Evolutionary conservation across 345 rosid genomes (phyloP).

Genomic region (Litchi chinensis): DNA sequence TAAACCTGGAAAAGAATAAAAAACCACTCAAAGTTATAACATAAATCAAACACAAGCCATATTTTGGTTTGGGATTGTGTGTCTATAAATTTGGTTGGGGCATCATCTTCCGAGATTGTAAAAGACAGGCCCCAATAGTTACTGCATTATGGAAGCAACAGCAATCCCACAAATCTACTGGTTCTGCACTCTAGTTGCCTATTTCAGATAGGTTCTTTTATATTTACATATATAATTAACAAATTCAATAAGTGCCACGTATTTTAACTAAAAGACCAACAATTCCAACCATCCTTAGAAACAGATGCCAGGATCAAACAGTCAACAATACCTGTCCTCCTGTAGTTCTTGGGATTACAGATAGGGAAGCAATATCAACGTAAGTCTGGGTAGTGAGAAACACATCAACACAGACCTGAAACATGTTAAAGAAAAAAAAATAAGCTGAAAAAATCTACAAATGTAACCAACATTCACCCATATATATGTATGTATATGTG

Average conservation of each 20-base stretch:
- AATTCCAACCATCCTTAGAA: conserved; percentile 4
- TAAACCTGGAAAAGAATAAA: conserved; percentile 64
- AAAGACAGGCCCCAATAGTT: background rate
- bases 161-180: conserved; percentile 1
- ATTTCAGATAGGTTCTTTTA: background rate
- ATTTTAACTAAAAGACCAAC: background rate
- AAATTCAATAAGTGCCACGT: background rate
- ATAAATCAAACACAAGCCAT: background rate
- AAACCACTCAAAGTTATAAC: conserved; percentile 10
- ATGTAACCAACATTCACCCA: conserved; percentile 6
- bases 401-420: conserved; percentile 95
- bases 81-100: background rate
- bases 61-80: background rate
- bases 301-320: background rate
- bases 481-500: too few relatives aligned
- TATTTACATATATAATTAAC: background rate
- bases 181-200: background rate
- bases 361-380: conserved; percentile 86
- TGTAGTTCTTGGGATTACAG: conserved; percentile 87
- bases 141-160: background rate
- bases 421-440: conserved; percentile 20
- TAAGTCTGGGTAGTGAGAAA: conserved; percentile 88
- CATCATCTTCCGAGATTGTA: background rate
- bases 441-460: conserved; percentile 10
- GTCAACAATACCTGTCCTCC: conserved; percentile 82